Evolutionary conservation across 2,329 filamentous ascomycete species (phyloP).

Genomic region (Fusarium xyrophilum): DNA sequence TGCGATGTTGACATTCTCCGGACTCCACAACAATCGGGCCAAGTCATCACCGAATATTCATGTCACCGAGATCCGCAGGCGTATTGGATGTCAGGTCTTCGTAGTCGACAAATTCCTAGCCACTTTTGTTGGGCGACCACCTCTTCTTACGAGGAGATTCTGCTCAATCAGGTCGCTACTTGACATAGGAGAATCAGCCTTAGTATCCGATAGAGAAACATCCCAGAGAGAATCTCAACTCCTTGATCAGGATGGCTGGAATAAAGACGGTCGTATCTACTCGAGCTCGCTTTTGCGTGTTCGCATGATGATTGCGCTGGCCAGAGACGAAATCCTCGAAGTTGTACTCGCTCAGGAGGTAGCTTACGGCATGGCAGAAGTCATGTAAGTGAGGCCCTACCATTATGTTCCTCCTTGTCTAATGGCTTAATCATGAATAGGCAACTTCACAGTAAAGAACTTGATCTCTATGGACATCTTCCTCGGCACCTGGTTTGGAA

Average conservation of each 20-base stretch:
- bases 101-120: neutral
- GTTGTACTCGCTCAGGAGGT: neutral
- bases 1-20: neutral
- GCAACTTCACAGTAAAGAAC: neutral
- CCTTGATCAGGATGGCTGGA: neutral
- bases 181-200: neutral
- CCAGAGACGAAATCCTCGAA: neutral
- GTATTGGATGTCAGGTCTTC: neutral
- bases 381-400: neutral
- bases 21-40: neutral
- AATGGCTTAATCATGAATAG: rapidly evolving
- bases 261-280: neutral
- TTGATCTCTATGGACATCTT: neutral
- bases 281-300: neutral
- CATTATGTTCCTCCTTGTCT: rapidly evolving
- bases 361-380: rapidly evolving
- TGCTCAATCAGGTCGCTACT: neutral
- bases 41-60: neutral
- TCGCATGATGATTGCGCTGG: neutral
- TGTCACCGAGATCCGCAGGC: neutral
- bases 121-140: neutral
- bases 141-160: neutral
- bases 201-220: neutral
- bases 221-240: neutral
- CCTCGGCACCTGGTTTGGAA: neutral